Evolutionary conservation across 441 rosid species (phyloP).

Genomic region (Corymbia calophylla): DNA sequence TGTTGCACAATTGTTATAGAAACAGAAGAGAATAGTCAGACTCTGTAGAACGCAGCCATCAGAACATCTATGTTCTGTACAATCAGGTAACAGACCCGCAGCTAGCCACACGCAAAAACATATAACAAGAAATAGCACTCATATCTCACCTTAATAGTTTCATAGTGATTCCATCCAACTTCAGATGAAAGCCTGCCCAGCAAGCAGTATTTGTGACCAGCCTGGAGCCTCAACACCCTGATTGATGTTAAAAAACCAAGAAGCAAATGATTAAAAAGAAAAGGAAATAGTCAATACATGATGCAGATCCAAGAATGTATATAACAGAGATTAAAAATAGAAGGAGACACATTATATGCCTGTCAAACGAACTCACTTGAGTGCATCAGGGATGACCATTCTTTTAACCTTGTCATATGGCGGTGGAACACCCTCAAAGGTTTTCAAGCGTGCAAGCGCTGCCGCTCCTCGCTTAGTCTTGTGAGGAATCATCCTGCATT

Average conservation of each 20-base stretch:
- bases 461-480: neutral
- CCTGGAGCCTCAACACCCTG: slow-evolving; percentile 1
- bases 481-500: neutral
- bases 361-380: neutral
- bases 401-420: neutral
- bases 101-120: neutral
- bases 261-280: neutral
- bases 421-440: neutral
- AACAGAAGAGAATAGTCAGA: neutral
- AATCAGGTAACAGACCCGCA: neutral
- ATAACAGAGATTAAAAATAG: neutral
- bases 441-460: neutral
- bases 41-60: neutral
- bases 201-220: neutral
- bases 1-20: neutral
- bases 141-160: neutral
- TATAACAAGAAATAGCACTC: neutral
- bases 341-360: neutral
- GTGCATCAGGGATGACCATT: slow-evolving; percentile 2
- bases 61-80: neutral
- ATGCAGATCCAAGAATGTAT: neutral
- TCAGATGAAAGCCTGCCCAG: neutral
- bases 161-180: slow-evolving; percentile 1
- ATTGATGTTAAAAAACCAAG: neutral
- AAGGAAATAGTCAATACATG: neutral